These are phyloP conservation scores for Platanus orientalis DNA, from an alignment of 164 flowering plant species.

Conservation along the genomic window DNA sequence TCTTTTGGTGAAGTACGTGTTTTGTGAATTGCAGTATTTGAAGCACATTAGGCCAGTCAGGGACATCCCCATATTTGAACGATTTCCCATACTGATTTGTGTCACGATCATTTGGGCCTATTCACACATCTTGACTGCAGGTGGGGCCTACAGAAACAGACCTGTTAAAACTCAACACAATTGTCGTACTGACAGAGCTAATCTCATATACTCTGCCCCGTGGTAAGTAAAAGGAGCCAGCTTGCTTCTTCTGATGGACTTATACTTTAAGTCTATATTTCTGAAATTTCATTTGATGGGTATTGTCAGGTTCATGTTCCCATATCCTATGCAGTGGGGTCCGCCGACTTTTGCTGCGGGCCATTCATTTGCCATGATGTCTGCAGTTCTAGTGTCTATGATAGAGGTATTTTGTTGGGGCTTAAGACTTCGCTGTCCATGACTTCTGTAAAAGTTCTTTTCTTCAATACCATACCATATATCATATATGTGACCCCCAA, in stretches of 20 bases:
- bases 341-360: slow-evolving; percentile 51
- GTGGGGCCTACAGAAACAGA: slow-evolving; percentile 50
- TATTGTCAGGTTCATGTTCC: slow-evolving; percentile 41
- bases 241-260: not conserved
- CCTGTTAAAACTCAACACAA: slow-evolving; percentile 22
- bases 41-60: slow-evolving; percentile 69
- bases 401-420: slow-evolving; percentile 32
- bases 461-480: not conserved
- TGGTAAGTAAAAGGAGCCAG: slow-evolving; percentile 22
- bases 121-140: slow-evolving; percentile 71
- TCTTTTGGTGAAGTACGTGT: not conserved
- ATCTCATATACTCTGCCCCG: slow-evolving; percentile 41
- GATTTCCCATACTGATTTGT: slow-evolving; percentile 80
- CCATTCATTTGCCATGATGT: slow-evolving; percentile 56
- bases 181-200: slow-evolving; percentile 42
- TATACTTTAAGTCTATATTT: not conserved
- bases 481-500: not conserved
- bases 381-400: slow-evolving; percentile 46
- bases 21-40: slow-evolving; percentile 59
- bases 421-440: not conserved
- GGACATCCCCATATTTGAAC: slow-evolving; percentile 82
- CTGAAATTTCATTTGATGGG: slow-evolving; percentile 1
- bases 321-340: slow-evolving; percentile 58
- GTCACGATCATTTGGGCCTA: slow-evolving; percentile 78
- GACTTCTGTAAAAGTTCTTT: not conserved